Evolutionary conservation across 2,329 filamentous ascomycete genomes (phyloP).

Genomic region (Calonectria pseudoreteaudii): DNA sequence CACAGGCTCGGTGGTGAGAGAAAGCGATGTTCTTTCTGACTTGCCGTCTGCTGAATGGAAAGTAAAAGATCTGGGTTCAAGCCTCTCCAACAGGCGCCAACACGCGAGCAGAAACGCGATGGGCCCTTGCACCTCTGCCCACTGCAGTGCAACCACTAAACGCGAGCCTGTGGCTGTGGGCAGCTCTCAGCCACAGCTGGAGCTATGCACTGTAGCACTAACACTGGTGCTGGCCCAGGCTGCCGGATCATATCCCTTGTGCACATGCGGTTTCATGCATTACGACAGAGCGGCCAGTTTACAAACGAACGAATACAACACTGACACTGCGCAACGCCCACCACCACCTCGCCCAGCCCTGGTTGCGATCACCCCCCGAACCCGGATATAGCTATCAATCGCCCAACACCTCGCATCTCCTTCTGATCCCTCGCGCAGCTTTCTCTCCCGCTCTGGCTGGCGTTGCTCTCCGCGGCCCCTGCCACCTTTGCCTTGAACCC

Average conservation of each 20-base stretch:
- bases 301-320: neutral
- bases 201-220: conserved; percentile 2
- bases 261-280: conserved; percentile 11
- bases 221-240: neutral
- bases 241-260: conserved; percentile 9
- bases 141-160: conserved; percentile 47
- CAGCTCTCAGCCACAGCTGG: conserved; percentile 36
- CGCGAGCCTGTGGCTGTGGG: conserved; percentile 40
- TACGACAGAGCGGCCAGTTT: conserved; percentile 11
- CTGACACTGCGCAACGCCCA: conserved; percentile 9
- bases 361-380: neutral
- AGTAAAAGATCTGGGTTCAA: neutral
- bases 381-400: neutral
- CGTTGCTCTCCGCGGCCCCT: neutral
- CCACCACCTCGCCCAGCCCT: neutral
- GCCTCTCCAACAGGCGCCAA: conserved; percentile 1
- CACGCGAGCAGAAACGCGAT: conserved; percentile 24
- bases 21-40: neutral
- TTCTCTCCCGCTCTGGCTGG: neutral
- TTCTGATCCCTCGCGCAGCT: neutral
- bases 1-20: neutral
- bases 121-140: neutral
- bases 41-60: neutral
- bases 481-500: conserved; percentile 8
- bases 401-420: neutral